phyloP scores from a whole-genome alignment of 2,329 filamentous ascomycete species.

The Fusarium euwallaceae region DNA sequence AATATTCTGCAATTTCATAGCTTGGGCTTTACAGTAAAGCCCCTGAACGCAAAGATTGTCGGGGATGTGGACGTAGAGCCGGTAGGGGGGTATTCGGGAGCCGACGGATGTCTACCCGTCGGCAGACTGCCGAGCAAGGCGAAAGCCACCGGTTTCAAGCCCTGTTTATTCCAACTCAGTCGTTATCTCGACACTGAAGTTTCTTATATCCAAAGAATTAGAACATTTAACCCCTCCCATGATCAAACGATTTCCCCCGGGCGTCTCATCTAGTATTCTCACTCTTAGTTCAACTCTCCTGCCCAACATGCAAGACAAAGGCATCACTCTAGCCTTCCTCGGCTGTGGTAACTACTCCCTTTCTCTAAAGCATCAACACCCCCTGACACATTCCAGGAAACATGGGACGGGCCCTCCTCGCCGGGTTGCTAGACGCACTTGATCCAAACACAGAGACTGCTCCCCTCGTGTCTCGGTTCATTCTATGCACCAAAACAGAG shows the following conservation, averaged over 20 bases:
- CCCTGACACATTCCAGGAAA: neutral
- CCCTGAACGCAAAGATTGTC: neutral
- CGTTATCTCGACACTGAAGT: neutral
- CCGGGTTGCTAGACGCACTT: too few species aligned
- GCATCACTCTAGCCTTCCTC: neutral
- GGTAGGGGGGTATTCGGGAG: neutral
- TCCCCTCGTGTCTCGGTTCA: too few species aligned
- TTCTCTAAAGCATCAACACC: too few species aligned
- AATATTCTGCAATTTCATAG: neutral
- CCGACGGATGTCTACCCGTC: conserved; percentile 5
- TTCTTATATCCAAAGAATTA: neutral
- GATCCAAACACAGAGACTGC: too few species aligned
- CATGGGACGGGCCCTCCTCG: neutral
- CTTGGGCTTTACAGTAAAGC: neutral
- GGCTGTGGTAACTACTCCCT: neutral
- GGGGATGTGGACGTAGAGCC: neutral
- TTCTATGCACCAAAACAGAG: neutral
- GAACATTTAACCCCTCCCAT: neutral
- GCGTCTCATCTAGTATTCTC: neutral
- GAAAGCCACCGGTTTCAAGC: neutral
- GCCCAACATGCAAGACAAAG: neutral
- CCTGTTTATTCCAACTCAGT: neutral
- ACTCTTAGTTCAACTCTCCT: neutral
- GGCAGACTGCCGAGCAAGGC: neutral
- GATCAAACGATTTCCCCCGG: neutral